Evolutionary conservation across 176 grass and related monocot genomes (phyloP).

Genomic region (Lolium multiflorum): DNA sequence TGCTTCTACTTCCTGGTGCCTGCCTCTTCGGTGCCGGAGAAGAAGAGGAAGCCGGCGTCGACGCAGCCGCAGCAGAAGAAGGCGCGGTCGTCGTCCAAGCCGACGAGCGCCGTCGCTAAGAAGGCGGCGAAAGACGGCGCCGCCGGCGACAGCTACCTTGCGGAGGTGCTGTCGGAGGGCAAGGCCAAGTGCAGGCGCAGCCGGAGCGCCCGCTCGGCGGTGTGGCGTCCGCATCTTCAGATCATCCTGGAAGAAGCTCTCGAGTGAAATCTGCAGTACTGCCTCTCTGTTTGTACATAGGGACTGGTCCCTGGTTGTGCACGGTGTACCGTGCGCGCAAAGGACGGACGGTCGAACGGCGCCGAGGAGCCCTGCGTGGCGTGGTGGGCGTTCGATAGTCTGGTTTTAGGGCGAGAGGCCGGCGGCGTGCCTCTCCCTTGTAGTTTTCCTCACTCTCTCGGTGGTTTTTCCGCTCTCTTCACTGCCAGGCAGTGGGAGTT

Average conservation of each 20-base stretch:
- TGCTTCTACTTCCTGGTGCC: conserved; percentile 84
- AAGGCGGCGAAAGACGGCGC: background rate
- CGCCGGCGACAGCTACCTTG: conserved; percentile 58
- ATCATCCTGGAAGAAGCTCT: conserved; percentile 69
- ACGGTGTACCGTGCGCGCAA: background rate
- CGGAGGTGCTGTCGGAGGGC: conserved; percentile 61
- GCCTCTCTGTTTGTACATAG: conserved; percentile 29
- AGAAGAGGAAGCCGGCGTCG: conserved; percentile 44
- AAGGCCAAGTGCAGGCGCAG: conserved; percentile 48
- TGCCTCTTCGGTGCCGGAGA: conserved; percentile 71
- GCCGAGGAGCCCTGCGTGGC: background rate
- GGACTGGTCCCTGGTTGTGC: background rate
- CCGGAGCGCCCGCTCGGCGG: conserved; percentile 53
- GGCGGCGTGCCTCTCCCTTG: conserved; percentile 8
- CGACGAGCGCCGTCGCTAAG: background rate
- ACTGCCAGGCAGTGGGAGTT: conserved; percentile 42
- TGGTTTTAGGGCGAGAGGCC: conserved; percentile 49
- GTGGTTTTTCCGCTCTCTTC: conserved; percentile 43
- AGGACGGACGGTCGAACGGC: conserved; percentile 26
- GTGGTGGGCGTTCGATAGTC: conserved; percentile 32
- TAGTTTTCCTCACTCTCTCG: conserved; percentile 31
- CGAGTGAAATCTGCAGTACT: conserved; percentile 30
- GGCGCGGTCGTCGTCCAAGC: background rate
- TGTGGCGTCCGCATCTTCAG: conserved; percentile 80
- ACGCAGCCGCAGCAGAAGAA: conserved; percentile 35